These are phyloP conservation scores for Phoma sp. DNA, from an alignment of 2,329 filamentous ascomycete species.

Conservation along the genomic window DNA sequence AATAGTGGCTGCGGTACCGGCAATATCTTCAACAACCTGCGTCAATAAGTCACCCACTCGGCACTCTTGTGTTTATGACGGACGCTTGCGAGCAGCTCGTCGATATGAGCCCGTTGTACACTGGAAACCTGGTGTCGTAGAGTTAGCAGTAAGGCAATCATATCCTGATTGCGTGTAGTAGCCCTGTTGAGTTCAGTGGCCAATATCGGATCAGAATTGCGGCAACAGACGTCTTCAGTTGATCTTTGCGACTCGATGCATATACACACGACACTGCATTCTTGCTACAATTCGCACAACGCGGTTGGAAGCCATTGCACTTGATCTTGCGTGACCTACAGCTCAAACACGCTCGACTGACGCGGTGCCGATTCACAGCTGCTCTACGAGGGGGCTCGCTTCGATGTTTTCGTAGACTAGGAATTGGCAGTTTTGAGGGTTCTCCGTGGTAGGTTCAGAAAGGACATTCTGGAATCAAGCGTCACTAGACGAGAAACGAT, in stretches of 20 bases:
- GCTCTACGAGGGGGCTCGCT: constrained; percentile 22
- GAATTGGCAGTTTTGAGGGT: constrained; percentile 35
- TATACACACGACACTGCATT: constrained; percentile 42
- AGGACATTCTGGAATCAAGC: constrained; percentile 2
- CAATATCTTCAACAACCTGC: constrained; percentile 28
- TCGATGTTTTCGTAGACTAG: constrained; percentile 30
- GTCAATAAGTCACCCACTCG: constrained; percentile 5
- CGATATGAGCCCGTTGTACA: constrained; percentile 25
- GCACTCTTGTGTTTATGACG: background rate
- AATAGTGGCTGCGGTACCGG: constrained; percentile 26
- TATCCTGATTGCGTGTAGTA: constrained; percentile 37
- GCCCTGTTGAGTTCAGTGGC: constrained; percentile 26
- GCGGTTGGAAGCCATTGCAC: constrained; percentile 45
- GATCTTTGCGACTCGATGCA: constrained; percentile 44
- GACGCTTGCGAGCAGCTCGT: constrained; percentile 30
- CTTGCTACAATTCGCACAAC: constrained; percentile 44
- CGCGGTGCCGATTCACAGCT: constrained; percentile 27
- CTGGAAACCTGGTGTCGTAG: constrained; percentile 23
- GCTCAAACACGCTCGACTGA: constrained; percentile 42
- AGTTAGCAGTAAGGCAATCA: constrained; percentile 35
- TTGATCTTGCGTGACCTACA: constrained; percentile 50
- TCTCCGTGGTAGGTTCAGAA: constrained; percentile 1
- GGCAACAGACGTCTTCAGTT: constrained; percentile 41
- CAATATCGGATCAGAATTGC: background rate
- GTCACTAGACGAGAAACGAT: background rate